These are phyloP conservation scores for Geotrichum aggregatum DNA, from an alignment of 1,139 yeast genomes.

Conservation along the genomic window DNA sequence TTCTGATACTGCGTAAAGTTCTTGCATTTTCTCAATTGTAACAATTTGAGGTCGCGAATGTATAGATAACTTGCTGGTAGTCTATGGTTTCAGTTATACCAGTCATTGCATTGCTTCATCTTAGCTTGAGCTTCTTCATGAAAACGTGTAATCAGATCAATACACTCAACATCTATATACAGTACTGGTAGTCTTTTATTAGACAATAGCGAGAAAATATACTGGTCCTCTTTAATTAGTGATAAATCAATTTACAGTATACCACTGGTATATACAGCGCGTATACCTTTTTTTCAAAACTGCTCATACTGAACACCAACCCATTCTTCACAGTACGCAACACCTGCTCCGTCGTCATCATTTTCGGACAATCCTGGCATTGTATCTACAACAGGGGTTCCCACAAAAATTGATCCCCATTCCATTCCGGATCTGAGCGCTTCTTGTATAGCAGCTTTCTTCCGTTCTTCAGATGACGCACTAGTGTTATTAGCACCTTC, in stretches of 20 bases:
- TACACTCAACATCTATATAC: no score
- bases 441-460: constrained; percentile 20
- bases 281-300: not conserved
- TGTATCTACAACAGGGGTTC: constrained; percentile 71
- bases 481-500: constrained; percentile 6
- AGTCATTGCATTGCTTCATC: no score
- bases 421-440: constrained; percentile 74
- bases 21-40: no score
- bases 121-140: no score
- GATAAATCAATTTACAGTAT: not conserved
- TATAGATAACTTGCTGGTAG: no score
- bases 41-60: no score
- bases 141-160: no score
- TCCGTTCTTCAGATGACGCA: constrained; percentile 33
- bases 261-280: not conserved
- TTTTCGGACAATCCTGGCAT: constrained; percentile 51
- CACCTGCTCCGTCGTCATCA: no score
- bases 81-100: no score
- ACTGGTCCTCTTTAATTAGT: not conserved
- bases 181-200: no score
- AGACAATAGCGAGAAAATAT: no score
- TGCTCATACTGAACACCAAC: constrained; percentile 93
- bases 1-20: no score
- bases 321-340: constrained; percentile 86
- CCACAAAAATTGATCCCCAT: constrained; percentile 92